phyloP scores from a whole-genome alignment of 139 green algal genomes.

The Chlorella ohadii region DNA sequence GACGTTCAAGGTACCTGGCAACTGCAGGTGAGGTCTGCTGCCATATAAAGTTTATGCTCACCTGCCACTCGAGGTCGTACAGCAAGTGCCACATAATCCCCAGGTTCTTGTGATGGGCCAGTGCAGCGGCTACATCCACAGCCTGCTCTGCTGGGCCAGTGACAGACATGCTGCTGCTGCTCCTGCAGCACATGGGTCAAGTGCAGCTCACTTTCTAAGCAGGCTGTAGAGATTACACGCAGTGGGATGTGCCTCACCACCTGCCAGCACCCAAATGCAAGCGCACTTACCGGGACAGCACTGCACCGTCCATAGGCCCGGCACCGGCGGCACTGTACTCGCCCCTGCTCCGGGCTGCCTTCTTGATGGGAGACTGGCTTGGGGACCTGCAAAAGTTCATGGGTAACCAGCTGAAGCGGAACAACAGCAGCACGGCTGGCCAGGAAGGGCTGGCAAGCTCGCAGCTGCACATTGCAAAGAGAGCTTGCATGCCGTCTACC shows the following conservation, averaged over 20 bases:
- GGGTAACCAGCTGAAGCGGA: not conserved
- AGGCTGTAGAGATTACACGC: no score
- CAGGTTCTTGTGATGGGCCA: constrained; percentile 52
- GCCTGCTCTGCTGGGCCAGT: not conserved
- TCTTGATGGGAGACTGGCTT: constrained; percentile 7
- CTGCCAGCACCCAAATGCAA: no score
- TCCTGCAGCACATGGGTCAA: not conserved
- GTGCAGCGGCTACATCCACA: constrained; percentile 7
- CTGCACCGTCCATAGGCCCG: no score
- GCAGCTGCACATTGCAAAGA: no score
- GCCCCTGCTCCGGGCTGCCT: not conserved
- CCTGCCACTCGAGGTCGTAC: constrained; percentile 62
- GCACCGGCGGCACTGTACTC: not conserved
- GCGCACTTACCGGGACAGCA: no score
- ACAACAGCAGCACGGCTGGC: no score
- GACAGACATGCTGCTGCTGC: not conserved
- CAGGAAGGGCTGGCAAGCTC: no score
- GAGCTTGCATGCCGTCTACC: not conserved
- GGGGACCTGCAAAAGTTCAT: not conserved
- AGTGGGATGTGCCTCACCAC: no score
- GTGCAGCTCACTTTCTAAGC: no score
- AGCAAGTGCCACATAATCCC: constrained; percentile 78
- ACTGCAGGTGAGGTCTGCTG: no score
- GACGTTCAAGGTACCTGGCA: no score
- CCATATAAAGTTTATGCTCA: not conserved